phyloP scores from a whole-genome alignment of 75 land plant species.

The Gnetum montanum region DNA sequence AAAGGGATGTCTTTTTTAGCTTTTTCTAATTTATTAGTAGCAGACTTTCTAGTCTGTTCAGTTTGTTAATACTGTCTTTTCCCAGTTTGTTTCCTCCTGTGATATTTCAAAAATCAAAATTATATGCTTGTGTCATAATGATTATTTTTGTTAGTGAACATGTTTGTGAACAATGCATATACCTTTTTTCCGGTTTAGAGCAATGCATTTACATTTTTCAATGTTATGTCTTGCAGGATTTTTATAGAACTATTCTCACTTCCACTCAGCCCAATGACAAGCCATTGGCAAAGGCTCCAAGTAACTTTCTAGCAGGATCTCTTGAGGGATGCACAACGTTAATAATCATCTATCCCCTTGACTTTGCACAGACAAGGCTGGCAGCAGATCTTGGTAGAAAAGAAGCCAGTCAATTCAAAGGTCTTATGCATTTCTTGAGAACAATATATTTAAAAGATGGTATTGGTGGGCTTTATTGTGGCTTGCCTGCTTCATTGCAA shows the following conservation, averaged over 20 bases:
- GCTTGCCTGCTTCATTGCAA: constrained; percentile 85
- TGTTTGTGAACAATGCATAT: no score
- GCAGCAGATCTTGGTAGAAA: constrained; percentile 81
- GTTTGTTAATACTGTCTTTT: no score
- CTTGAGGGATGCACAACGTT: constrained; percentile 88
- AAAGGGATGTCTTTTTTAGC: no score
- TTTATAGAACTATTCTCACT: constrained; percentile 54
- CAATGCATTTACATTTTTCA: no score
- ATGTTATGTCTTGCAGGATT: constrained; percentile 79
- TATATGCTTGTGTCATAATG: no score
- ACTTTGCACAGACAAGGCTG: constrained; percentile 90
- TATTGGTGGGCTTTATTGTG: constrained; percentile 64
- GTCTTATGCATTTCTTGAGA: constrained; percentile 60
- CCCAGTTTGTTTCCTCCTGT: no score
- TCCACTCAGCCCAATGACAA: constrained; percentile 22
- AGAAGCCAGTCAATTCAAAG: constrained; percentile 72
- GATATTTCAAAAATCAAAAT: no score
- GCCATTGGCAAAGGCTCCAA: constrained; percentile 32
- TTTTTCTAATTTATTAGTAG: no score
- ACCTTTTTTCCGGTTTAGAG: no score
- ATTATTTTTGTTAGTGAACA: no score
- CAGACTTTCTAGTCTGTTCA: no score
- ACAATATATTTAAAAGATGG: constrained; percentile 80
- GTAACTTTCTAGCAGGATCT: constrained; percentile 81
- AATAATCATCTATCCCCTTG: constrained; percentile 88